Conservation (phyloP, 345 rosid genomes). For the Melastoma malabathricum region DNA sequence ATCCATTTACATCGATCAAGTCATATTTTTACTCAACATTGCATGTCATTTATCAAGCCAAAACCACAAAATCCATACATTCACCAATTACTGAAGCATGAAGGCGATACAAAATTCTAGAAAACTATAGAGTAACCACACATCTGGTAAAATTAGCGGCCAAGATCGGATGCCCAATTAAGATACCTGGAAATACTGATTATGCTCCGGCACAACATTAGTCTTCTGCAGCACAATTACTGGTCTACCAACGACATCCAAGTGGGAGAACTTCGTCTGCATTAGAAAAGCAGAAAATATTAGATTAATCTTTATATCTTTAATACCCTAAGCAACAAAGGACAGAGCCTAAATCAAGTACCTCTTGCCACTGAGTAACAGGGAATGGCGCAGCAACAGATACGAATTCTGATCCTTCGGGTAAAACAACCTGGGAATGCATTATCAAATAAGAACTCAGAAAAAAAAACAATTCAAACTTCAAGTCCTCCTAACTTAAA, state of each 20-base stretch:
- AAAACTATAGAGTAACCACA: no score
- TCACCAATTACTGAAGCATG: no score
- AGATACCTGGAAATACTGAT: conserved; percentile 78
- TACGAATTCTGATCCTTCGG: conserved; percentile 64
- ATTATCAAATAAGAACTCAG: conserved; percentile 7
- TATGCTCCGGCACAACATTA: conserved; percentile 83
- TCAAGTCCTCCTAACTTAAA: no score
- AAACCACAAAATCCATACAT: no score
- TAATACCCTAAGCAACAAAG: conserved; percentile 4
- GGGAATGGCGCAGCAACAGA: conserved; percentile 67
- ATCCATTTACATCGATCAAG: no score
- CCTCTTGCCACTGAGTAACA: conserved; percentile 67
- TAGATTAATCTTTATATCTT: not conserved
- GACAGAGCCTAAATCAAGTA: conserved; percentile 14
- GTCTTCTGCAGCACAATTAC: conserved; percentile 64
- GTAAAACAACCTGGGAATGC: conserved; percentile 69
- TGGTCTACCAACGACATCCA: conserved; percentile 84
- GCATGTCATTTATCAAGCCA: no score
- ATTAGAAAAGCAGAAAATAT: not conserved
- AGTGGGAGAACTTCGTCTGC: conserved; percentile 77
- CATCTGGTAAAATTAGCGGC: no score
- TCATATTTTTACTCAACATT: no score
- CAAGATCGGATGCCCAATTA: no score
- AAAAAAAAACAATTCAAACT: not conserved
- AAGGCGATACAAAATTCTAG: no score